Conservation (phyloP, 2,329 filamentous ascomycete species). For the Aspergillus fijiensis region DNA sequence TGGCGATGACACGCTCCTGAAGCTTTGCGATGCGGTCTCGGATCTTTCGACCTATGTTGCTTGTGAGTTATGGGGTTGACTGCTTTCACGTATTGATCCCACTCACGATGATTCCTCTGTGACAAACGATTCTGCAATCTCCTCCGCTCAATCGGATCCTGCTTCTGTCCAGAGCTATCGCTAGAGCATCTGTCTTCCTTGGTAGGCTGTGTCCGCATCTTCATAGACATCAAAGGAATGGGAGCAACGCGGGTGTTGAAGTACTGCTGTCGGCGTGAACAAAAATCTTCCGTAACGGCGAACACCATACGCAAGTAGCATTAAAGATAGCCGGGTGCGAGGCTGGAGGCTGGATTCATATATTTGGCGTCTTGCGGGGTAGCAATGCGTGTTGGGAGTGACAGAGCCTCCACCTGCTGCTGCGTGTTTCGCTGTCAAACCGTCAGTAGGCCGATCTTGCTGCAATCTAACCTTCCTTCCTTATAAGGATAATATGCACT, state of each 20-base stretch:
- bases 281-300: not conserved
- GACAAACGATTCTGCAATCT: conserved; percentile 35
- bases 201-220: not conserved
- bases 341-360: not conserved
- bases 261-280: not conserved
- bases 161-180: conserved; percentile 16
- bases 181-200: not conserved
- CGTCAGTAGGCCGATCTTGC: not conserved
- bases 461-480: not conserved
- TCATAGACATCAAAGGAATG: not conserved
- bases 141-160: conserved; percentile 33
- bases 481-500: conserved; percentile 1
- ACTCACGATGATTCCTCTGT: conserved; percentile 35
- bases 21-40: conserved; percentile 37
- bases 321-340: not conserved
- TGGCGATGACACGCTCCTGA: conserved; percentile 36
- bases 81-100: too few species aligned
- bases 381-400: not conserved
- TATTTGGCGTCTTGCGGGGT: not conserved
- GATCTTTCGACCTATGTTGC: conserved; percentile 31
- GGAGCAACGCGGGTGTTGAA: too few species aligned
- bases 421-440: not conserved
- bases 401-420: not conserved
- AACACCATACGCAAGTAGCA: not conserved
- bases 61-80: not conserved